A percentile compares a stretch with the other conserved stretches of the same genome.
Evolutionary conservation across 2,329 filamentous ascomycete genomes (phyloP).

Genomic region (Trichoderma sp.): DNA sequence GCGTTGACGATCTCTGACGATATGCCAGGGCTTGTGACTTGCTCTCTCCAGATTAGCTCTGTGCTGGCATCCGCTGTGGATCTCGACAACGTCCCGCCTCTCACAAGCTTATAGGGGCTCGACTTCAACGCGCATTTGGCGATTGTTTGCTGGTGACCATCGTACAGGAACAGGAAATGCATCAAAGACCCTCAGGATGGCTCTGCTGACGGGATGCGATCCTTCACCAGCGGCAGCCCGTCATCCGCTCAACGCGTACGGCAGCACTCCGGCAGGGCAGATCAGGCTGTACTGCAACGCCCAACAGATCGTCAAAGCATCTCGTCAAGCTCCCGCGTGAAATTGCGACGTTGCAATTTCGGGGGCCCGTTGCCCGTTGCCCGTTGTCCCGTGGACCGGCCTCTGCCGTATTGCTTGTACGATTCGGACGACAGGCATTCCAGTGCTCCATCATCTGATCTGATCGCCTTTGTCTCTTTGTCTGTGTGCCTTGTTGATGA

Average conservation of each 20-base stretch:
- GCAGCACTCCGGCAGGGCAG: too few relatives aligned
- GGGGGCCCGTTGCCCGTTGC: too few relatives aligned
- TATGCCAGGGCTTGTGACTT: background rate
- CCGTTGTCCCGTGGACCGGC: background rate
- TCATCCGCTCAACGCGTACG: fast-evolving
- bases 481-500: background rate
- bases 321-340: background rate
- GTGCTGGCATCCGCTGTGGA: background rate
- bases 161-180: background rate
- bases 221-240: background rate
- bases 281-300: background rate
- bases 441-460: background rate
- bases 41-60: background rate
- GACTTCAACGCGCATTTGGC: background rate
- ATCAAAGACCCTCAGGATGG: too few relatives aligned
- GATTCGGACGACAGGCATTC: background rate
- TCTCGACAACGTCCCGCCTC: background rate
- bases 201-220: background rate
- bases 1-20: background rate
- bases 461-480: background rate
- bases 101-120: background rate
- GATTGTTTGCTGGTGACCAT: background rate
- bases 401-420: background rate
- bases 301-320: background rate
- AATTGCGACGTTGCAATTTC: constrained; percentile 15